Evolutionary conservation across 1,139 yeast genomes (phyloP).

Genomic region (Nakaseomyces nivariensis): DNA sequence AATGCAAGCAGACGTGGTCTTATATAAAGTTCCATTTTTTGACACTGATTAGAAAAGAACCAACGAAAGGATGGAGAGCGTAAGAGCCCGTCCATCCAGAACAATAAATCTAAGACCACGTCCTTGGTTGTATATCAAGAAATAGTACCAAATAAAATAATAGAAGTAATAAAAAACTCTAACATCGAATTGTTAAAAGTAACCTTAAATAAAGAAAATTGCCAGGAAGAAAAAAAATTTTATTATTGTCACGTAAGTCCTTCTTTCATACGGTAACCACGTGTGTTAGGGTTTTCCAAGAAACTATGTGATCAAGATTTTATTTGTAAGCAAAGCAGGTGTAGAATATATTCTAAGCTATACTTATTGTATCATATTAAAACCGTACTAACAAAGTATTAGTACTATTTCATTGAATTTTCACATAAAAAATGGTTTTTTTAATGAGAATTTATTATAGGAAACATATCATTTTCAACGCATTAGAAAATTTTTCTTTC

Average conservation of each 20-base stretch:
- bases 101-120: background rate
- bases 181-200: background rate
- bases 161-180: too few relatives aligned
- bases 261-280: background rate
- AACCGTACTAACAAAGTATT: too few relatives aligned
- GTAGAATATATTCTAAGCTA: too few relatives aligned
- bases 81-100: background rate
- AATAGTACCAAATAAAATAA: too few relatives aligned
- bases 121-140: background rate
- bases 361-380: too few relatives aligned
- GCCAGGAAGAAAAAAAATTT: background rate
- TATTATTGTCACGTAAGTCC: too few relatives aligned
- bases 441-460: too few relatives aligned
- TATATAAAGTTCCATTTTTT: background rate
- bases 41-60: conserved; percentile 4
- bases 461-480: too few relatives aligned
- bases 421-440: too few relatives aligned
- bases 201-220: background rate
- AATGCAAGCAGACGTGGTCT: background rate
- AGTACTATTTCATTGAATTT: too few relatives aligned
- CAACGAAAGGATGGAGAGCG: background rate
- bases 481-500: background rate
- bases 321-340: too few relatives aligned
- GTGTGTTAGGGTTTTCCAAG: background rate
- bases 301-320: too few relatives aligned